Evolutionary conservation across 2,329 filamentous ascomycete genomes (phyloP), one percentile per base, ranked within the genome.

Genomic region (Aspergillus pseudonomiae): DNA sequence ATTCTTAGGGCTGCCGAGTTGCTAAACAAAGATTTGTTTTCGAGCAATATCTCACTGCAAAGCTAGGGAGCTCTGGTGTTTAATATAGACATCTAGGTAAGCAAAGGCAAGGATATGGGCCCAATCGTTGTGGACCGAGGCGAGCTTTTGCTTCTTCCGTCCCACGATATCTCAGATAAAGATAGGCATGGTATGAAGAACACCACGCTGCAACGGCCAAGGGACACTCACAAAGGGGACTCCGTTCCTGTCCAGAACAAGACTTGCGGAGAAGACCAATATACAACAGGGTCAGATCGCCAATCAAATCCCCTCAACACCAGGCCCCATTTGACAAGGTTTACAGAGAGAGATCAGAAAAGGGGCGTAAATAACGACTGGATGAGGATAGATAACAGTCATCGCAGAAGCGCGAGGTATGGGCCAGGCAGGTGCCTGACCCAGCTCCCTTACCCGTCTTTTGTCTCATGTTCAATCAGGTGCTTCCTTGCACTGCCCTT

Each of bases 281-380:
- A 55, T 55, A 55, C 61, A 59, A 24, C 52, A 59, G 56, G 45
- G 39, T 36, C 57, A 36, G 34, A 62, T 59, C 46, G 30, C 62
- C 64, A 66, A 66, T 61, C 54, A 56, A 62, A 45, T 55, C 16
- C 28, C 46, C 58, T 63, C 56, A 57, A 59, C 65, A 65, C 57
- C 52, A 52, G 57, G 65, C 50, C 59, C 58, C 41, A 56, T 64
- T 32, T 54, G 61, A 63, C 59, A 64, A 57, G 61, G 59, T 57
- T 65, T 60, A 60, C 59, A 57, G 59, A 53, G 61, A 62, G 59
- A 65, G 65, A 65, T 65, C 67, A 56, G 63, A 59, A 62, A 65
- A 41, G 48, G 54, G 61, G 50, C 60, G 48, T 58, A 60, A 56
- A 50, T 30, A 52, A 66, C 53, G 58, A 58, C 64, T 52, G 48